These are phyloP conservation scores for Paraurostyla sp. DNA, from an alignment of 73 alveolate genomes.

Conservation along the genomic window DNA sequence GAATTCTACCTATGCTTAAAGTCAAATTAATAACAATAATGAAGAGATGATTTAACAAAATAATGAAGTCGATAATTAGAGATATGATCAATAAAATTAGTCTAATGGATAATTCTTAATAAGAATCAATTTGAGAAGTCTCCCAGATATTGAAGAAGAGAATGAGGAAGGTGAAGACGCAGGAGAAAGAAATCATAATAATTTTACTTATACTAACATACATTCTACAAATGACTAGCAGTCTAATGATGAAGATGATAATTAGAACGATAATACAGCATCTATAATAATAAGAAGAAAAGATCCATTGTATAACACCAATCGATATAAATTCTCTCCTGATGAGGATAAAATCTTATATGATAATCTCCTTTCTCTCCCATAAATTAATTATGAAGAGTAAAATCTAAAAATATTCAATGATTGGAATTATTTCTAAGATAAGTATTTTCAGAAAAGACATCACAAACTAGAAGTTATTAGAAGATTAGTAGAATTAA, in stretches of 20 bases:
- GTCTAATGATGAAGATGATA: neutral
- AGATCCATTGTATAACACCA: conserved; percentile 32
- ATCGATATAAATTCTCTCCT: neutral
- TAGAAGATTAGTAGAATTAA: conserved; percentile 23
- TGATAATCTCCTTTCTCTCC: neutral
- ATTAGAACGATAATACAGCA: no score
- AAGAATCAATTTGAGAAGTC: neutral
- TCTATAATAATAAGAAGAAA: neutral
- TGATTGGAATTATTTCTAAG: conserved; percentile 25
- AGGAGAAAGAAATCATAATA: neutral
- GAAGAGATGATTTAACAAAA: neutral
- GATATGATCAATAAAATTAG: neutral
- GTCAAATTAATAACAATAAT: no score
- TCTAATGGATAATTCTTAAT: no score
- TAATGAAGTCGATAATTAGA: neutral
- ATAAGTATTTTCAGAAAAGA: neutral
- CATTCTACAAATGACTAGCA: neutral
- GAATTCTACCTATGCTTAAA: neutral
- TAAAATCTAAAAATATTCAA: neutral
- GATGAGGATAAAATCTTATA: neutral
- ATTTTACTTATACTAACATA: neutral
- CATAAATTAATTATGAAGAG: neutral
- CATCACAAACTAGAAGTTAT: conserved; percentile 33
- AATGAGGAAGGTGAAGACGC: no score
- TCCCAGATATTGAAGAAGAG: neutral